Evolutionary conservation across 1,284 basidiomycete genomes (phyloP).

Genomic region (Entoloma clypeatum): DNA sequence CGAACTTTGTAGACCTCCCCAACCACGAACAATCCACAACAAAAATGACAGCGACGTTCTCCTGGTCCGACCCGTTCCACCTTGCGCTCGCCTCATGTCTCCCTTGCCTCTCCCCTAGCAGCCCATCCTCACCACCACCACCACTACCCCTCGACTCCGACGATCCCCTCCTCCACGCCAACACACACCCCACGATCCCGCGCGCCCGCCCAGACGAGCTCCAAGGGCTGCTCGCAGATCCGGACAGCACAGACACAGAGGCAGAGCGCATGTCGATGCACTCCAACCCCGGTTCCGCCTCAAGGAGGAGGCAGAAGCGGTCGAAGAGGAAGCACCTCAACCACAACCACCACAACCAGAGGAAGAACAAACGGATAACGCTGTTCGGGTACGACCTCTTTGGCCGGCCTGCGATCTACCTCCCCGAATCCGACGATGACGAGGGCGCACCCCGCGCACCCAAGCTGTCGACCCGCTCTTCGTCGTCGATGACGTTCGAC

Average conservation of each 20-base stretch:
- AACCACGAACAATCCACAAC: not conserved
- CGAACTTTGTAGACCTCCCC: too few species aligned
- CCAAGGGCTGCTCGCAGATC: constrained; percentile 50
- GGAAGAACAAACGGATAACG: constrained; percentile 37
- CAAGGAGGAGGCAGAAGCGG: constrained; percentile 26
- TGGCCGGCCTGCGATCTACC: constrained; percentile 53
- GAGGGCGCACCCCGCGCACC: constrained; percentile 22
- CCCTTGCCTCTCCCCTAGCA: constrained; percentile 42
- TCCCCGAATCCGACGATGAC: constrained; percentile 53
- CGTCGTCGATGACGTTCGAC: constrained; percentile 52
- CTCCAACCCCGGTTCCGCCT: constrained; percentile 59
- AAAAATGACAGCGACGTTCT: constrained; percentile 47
- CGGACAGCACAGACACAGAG: constrained; percentile 39
- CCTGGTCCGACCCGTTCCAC: constrained; percentile 56
- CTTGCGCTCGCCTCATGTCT: constrained; percentile 57
- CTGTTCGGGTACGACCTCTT: constrained; percentile 65
- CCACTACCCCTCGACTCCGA: constrained; percentile 19
- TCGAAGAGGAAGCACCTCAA: constrained; percentile 34
- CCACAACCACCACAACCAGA: too few species aligned
- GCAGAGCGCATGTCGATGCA: constrained; percentile 62
- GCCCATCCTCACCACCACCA: constrained; percentile 11
- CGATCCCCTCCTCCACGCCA: constrained; percentile 27
- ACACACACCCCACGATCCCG: constrained; percentile 34
- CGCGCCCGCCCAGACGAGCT: constrained; percentile 53
- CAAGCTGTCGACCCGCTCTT: constrained; percentile 29